A percentile compares a stretch with the other conserved stretches of the same genome.
Conservation (phyloP, 2,329 filamentous ascomycete genomes). For the Monascus ruber region DNA sequence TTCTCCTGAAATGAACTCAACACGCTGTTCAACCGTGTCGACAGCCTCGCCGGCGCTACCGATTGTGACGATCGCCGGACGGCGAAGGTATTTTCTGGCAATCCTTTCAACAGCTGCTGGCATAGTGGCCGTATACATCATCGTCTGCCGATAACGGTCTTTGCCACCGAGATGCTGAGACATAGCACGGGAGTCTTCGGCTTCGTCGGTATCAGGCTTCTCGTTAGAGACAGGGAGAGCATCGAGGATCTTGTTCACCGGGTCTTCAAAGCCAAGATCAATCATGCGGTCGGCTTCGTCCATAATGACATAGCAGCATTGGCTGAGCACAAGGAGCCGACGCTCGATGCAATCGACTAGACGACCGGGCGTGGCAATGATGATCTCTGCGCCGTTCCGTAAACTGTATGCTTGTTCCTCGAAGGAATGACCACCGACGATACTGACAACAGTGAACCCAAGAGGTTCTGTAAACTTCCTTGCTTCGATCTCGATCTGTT, state of each 20-base stretch:
- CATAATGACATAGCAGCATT: constrained; percentile 98
- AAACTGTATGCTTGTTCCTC: constrained; percentile 89
- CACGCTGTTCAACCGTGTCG: constrained; percentile 93
- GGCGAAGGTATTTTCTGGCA: constrained; percentile 88
- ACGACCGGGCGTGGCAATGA: constrained; percentile 96
- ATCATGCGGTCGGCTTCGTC: constrained; percentile 99
- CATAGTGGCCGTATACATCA: constrained; percentile 99
- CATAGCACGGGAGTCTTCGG: constrained; percentile 81
- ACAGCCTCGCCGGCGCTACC: constrained; percentile 92
- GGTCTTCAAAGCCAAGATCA: constrained; percentile 93
- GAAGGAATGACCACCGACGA: constrained; percentile 92
- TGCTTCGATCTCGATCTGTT: constrained; percentile 92
- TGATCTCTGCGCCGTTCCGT: constrained; percentile 87
- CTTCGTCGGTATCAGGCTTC: constrained; percentile 87
- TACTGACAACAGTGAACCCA: constrained; percentile 88
- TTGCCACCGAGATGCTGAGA: constrained; percentile 61
- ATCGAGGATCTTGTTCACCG: constrained; percentile 93
- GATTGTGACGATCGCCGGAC: constrained; percentile 88
- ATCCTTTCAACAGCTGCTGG: constrained; percentile 84
- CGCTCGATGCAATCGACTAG: constrained; percentile 94
- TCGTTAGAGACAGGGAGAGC: constrained; percentile 86
- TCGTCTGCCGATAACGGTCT: constrained; percentile 85
- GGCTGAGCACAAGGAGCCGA: constrained; percentile 78
- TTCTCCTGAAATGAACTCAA: constrained; percentile 81
- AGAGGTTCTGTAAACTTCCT: constrained; percentile 83